Base-by-base conservation (phyloP, 2,329 filamentous ascomycete genomes). In the Pseudocercospora vitis region DNA sequence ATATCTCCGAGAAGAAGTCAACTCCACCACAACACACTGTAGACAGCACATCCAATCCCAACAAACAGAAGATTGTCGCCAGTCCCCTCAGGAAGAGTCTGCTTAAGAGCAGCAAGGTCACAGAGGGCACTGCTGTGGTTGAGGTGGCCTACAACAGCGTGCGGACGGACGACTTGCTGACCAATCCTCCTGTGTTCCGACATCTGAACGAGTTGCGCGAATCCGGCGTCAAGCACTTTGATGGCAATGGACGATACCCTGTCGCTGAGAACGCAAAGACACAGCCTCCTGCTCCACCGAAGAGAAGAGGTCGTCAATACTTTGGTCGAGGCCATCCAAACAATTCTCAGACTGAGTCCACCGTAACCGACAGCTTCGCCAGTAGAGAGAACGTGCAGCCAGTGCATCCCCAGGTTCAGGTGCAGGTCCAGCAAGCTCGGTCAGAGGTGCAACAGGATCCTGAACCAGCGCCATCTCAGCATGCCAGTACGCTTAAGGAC, bases 21-120 rank as follows among this genome's bases (percentile, higher is more conserved):
- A 63, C 51, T 52, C 45, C 50, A 1, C 11, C 55, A 7, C 56
- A 51, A 52, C 57, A 51, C 26, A 42, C 50, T 12, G 46, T 48
- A 2, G 32, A 46, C 23, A 53, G 54, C 46, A 51, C 11, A 31
- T 21, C n/a, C n/a, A n/a, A n/a, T n/a, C n/a, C n/a, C n/a, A 11
- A 48, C 59, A 23, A 59, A 53, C 12, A 57, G 39, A n/a, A 57
- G 23, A n/a, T 42, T 54, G 32, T 64, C 7, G 59, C 54, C 16
- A 64, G 63, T 42, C 60, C 64, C 4, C 50, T 67, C 19, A 59
- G 63, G 32, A 63, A 59, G 32, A 67, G 60, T 29, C 44, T 65
- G 35, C 44, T 64, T 7, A 61, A 40, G 42, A 64, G 61, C 42
- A 64, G 56, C 21, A 60, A 65, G 37, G 16, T 61, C 31, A 46